Evolutionary conservation across 345 rosid species (phyloP).

Genomic region (Odontarrhena argentea): DNA sequence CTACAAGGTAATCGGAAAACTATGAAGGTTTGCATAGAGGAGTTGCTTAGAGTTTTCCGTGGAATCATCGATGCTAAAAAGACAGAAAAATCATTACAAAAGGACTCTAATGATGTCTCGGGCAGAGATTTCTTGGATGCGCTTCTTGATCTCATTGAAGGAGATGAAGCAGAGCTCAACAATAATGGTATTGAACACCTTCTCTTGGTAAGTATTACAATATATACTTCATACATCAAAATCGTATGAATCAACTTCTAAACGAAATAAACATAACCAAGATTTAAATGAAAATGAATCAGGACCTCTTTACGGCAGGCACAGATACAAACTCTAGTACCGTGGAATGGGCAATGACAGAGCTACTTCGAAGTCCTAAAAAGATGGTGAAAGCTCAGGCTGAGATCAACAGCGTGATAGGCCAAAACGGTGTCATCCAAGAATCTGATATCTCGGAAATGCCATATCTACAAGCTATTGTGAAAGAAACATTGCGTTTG

Average conservation of each 20-base stretch:
- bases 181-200: conserved; percentile 36
- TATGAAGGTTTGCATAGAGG: conserved; percentile 5
- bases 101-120: background rate
- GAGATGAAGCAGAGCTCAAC: conserved; percentile 33
- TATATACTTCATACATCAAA: conserved; percentile 11
- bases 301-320: conserved; percentile 52
- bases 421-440: conserved; percentile 30
- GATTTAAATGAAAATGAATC: background rate
- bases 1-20: conserved; percentile 42
- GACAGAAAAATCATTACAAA: background rate
- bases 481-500: conserved; percentile 11
- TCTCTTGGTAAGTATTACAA: conserved; percentile 39
- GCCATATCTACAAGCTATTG: conserved; percentile 45
- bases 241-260: background rate
- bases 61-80: conserved; percentile 31
- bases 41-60: conserved; percentile 37
- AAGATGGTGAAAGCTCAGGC: conserved; percentile 28
- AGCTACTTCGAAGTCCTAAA: conserved; percentile 32
- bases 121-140: conserved; percentile 43
- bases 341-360: conserved; percentile 46
- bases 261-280: background rate
- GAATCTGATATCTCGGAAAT: conserved; percentile 32
- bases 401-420: conserved; percentile 39
- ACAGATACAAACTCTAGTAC: conserved; percentile 49
- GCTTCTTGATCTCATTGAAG: conserved; percentile 36